These are phyloP conservation scores for Conoideocrella luteorostrata DNA, from an alignment of 2,329 filamentous ascomycete species.

Conservation along the genomic window DNA sequence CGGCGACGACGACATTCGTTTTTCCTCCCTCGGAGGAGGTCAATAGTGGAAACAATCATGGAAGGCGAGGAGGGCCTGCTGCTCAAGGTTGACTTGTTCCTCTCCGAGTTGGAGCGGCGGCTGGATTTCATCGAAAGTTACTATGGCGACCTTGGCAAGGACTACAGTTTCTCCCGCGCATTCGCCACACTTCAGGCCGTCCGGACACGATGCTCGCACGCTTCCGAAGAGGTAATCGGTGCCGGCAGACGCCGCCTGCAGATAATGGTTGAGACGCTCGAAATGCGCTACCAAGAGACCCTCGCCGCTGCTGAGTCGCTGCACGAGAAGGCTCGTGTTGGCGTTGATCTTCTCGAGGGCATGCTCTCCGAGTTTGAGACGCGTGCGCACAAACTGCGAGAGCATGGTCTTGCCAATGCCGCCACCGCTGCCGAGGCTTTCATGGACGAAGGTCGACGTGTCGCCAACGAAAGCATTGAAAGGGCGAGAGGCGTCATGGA, in stretches of 20 bases:
- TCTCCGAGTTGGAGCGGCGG: conserved; percentile 78
- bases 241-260: conserved; percentile 77
- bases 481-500: conserved; percentile 71
- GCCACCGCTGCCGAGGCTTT: conserved; percentile 64
- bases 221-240: conserved; percentile 84
- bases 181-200: conserved; percentile 84
- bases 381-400: conserved; percentile 71
- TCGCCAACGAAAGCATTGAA: conserved; percentile 72
- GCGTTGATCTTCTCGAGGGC: conserved; percentile 77
- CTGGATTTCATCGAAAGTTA: conserved; percentile 86
- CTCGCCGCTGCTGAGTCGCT: conserved; percentile 78
- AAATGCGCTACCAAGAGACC: conserved; percentile 80
- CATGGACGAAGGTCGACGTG: conserved; percentile 71
- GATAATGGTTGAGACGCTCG: conserved; percentile 87
- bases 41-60: conserved; percentile 53
- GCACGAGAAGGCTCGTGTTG: conserved; percentile 85
- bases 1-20: conserved; percentile 51
- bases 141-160: conserved; percentile 77
- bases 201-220: conserved; percentile 78
- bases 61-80: conserved; percentile 57
- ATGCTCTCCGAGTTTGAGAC: conserved; percentile 83
- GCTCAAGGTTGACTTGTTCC: conserved; percentile 68
- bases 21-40: conserved; percentile 50
- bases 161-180: conserved; percentile 76
- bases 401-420: conserved; percentile 63